A percentile compares a stretch with the other conserved stretches of the same genome.
Evolutionary conservation across 2,329 filamentous ascomycete species (phyloP).

Genomic region (Pyrenophora teres): DNA sequence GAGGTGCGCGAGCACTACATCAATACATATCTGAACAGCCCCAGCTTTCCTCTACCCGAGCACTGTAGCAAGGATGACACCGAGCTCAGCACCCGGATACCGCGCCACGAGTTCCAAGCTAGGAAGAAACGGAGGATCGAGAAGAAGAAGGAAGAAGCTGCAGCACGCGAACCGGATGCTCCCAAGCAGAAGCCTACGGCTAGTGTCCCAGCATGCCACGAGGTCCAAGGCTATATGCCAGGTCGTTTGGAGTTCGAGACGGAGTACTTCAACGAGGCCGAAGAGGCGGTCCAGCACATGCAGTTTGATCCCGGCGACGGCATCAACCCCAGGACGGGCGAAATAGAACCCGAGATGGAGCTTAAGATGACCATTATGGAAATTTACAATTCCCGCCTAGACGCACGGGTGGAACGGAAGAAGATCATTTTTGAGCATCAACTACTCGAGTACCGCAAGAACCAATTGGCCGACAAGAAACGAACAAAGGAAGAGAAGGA

Average conservation of each 20-base stretch:
- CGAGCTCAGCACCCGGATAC: conserved; percentile 76
- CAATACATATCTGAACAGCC: conserved; percentile 81
- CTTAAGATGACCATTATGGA: conserved; percentile 98
- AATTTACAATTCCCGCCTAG: conserved; percentile 92
- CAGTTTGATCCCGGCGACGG: conserved; percentile 96
- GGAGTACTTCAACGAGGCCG: conserved; percentile 95
- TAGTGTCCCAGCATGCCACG: conserved; percentile 93
- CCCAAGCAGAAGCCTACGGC: conserved; percentile 96
- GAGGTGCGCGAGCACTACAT: conserved; percentile 96
- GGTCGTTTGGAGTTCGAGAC: conserved; percentile 96
- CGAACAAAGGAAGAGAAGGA: conserved; percentile 94
- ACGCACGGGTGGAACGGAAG: conserved; percentile 89
- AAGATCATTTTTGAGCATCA: conserved; percentile 97
- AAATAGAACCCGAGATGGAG: conserved; percentile 94
- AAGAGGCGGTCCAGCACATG: conserved; percentile 98
- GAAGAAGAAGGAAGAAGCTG: conserved; percentile 83
- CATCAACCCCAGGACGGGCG: conserved; percentile 79
- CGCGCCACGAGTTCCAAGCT: conserved; percentile 89
- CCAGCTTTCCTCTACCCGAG: conserved; percentile 83
- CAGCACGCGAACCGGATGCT: conserved; percentile 78
- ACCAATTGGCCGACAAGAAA: conserved; percentile 88
- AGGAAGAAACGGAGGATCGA: conserved; percentile 94
- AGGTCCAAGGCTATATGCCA: conserved; percentile 98
- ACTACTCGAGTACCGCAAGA: conserved; percentile 90
- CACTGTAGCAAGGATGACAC: conserved; percentile 83